Evolutionary conservation across 257 asterid genomes (phyloP).

Genomic region (Solanum arcanum): DNA sequence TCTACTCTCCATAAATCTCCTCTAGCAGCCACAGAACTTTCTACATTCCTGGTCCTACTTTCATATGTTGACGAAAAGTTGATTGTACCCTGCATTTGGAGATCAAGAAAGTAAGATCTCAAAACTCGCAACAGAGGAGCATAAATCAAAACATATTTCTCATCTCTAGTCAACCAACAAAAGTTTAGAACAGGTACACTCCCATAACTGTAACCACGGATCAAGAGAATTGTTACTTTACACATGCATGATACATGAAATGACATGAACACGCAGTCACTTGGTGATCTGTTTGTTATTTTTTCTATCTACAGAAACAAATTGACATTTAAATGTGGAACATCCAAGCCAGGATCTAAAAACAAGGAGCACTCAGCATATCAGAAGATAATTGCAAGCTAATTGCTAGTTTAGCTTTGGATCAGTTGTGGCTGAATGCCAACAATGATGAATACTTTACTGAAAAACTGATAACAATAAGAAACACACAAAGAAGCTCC

Average conservation of each 20-base stretch:
- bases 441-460: background rate
- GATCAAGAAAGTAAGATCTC: background rate
- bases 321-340: background rate
- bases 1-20: constrained; percentile 99
- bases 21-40: constrained; percentile 77
- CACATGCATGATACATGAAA: background rate
- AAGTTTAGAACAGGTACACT: background rate
- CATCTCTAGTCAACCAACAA: background rate
- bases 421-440: background rate
- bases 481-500: background rate
- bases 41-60: constrained; percentile 58
- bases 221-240: background rate
- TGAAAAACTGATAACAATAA: background rate
- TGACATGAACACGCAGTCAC: background rate
- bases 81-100: constrained; percentile 56
- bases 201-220: background rate
- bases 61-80: constrained; percentile 76
- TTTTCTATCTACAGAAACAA: background rate
- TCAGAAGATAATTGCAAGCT: background rate
- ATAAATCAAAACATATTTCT: background rate
- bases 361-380: background rate
- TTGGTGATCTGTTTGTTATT: background rate
- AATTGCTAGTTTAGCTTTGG: background rate
- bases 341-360: background rate
- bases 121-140: background rate